A percentile compares a stretch with the other conserved stretches of the same genome.
Conservation (phyloP, 768 basidiomycete genomes). For the Lanmaoa rubissima region DNA sequence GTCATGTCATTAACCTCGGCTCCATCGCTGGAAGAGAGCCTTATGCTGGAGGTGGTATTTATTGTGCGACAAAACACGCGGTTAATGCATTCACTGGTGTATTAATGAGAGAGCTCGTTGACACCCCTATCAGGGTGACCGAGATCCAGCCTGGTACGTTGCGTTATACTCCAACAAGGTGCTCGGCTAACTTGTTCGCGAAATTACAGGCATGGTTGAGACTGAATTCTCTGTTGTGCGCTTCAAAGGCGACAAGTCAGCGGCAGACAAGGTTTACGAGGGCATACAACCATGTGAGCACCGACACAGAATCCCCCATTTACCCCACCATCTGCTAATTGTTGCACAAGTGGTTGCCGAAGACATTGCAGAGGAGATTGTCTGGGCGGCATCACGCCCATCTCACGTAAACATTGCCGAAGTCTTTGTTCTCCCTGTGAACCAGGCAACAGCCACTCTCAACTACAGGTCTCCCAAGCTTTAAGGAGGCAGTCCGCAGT, state of each 20-base stretch:
- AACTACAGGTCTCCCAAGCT: constrained; percentile 46
- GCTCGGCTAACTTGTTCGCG: background rate
- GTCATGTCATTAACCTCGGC: constrained; percentile 94
- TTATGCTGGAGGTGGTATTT: constrained; percentile 89
- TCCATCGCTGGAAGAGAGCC: constrained; percentile 88
- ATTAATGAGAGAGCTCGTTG: constrained; percentile 82
- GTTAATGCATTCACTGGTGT: constrained; percentile 84
- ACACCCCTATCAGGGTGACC: constrained; percentile 89
- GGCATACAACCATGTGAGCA: constrained; percentile 81
- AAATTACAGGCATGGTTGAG: constrained; percentile 69
- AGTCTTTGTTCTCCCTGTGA: constrained; percentile 72
- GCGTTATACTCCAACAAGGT: background rate
- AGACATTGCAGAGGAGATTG: constrained; percentile 97
- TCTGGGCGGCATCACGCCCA: constrained; percentile 92
- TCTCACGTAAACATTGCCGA: constrained; percentile 91
- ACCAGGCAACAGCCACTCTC: constrained; percentile 70
- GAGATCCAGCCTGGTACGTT: constrained; percentile 86
- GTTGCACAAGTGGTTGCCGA: constrained; percentile 61
- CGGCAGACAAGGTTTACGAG: constrained; percentile 88
- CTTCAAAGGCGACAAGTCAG: constrained; percentile 77
- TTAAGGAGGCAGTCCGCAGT: background rate
- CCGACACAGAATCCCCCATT: background rate
- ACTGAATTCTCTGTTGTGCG: constrained; percentile 92
- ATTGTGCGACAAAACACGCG: constrained; percentile 88
- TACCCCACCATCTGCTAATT: constrained; percentile 3